Base-by-base conservation (phyloP, 2,329 filamentous ascomycete genomes). In the Nannizziopsis arthrosporioides region DNA sequence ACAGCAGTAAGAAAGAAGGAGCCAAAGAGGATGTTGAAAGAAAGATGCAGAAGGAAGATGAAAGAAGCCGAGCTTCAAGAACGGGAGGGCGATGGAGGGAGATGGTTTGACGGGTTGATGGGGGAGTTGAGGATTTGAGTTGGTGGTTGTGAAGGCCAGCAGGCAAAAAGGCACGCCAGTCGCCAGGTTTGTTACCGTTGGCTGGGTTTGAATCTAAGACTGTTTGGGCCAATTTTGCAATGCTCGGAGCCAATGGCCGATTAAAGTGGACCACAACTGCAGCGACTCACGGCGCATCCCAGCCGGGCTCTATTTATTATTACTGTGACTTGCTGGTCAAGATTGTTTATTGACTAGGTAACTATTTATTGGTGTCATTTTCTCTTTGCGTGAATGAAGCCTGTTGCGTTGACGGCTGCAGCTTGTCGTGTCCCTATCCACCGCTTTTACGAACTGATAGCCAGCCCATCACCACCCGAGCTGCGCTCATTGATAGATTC, bases 121-220 rank as follows among this genome's bases (percentile, higher is more conserved):
- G 45, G 52, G 41, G 49, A 44, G 22, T 27, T 27, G 48, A 45
- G 40, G 46, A 35, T 48, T 49, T 44, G 50, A 51, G 22, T 27
- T 27, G 22, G 22, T 27, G 22, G 22, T 27, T 27, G 22, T 27
- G 45, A 47, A 47, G 47, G 48, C 52, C 44, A 50, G 50, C 48
- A 52, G 49, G 48, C 49, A 48, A 48, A 27, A 53, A 53, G 45
- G 48, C 49, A 53, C 39, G 43, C 48, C 22, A 27, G 22, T 15
- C 44, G 36, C 44, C 49, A 47, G 46, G 49, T 48, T 48, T 52
- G 37, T 45, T 46, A 42, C 43, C 36, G 22, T 27, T 27, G 53
- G 51, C 49, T 59, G 57, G 57, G 51, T 48, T 48, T 48, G 46
- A 48, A 48, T 55, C 57, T 54, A 56, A 56, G 49, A 50, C 54